Percentiles rank a stretch among this genome's conserved stretches.
phyloP scores from a whole-genome alignment of 2,329 filamentous ascomycete genomes.

The Microcera coccophila region DNA sequence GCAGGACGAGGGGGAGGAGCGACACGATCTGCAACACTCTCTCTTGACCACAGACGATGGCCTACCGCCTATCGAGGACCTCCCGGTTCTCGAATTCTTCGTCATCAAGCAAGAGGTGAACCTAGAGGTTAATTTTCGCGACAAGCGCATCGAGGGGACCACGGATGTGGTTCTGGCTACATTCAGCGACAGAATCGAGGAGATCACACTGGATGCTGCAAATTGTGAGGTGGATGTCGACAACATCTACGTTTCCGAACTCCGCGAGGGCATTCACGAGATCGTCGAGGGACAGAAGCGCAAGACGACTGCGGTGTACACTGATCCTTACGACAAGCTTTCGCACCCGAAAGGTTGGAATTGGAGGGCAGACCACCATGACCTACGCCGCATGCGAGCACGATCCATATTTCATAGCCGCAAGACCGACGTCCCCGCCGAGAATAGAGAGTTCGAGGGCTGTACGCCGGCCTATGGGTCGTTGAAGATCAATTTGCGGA shows the following conservation, averaged over 20 bases:
- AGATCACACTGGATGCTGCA: constrained; percentile 58
- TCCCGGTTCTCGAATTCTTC: constrained; percentile 40
- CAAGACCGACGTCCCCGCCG: constrained; percentile 51
- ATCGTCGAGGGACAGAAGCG: constrained; percentile 34
- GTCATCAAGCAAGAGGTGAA: constrained; percentile 83
- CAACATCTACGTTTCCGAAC: constrained; percentile 49
- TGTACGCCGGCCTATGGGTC: constrained; percentile 55
- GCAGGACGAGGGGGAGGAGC: constrained; percentile 15
- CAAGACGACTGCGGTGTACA: constrained; percentile 43
- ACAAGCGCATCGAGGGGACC: constrained; percentile 69
- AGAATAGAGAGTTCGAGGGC: constrained; percentile 52
- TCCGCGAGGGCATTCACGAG: constrained; percentile 35
- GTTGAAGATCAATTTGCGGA: constrained; percentile 43
- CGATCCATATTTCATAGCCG: constrained; percentile 49
- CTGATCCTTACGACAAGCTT: constrained; percentile 65
- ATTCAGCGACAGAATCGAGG: constrained; percentile 54
- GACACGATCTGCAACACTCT: constrained; percentile 25
- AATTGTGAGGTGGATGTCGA: constrained; percentile 56
- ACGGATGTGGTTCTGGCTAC: constrained; percentile 76
- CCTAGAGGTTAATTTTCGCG: constrained; percentile 81
- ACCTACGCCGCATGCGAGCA: constrained; percentile 66
- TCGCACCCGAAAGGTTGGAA: constrained; percentile 58
- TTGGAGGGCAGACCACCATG: constrained; percentile 69
- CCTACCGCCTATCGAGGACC: constrained; percentile 33
- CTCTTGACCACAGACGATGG: constrained; percentile 32